Base-by-base conservation (phyloP, 1,139 yeast species). In the Geotrichum restrictum region DNA sequence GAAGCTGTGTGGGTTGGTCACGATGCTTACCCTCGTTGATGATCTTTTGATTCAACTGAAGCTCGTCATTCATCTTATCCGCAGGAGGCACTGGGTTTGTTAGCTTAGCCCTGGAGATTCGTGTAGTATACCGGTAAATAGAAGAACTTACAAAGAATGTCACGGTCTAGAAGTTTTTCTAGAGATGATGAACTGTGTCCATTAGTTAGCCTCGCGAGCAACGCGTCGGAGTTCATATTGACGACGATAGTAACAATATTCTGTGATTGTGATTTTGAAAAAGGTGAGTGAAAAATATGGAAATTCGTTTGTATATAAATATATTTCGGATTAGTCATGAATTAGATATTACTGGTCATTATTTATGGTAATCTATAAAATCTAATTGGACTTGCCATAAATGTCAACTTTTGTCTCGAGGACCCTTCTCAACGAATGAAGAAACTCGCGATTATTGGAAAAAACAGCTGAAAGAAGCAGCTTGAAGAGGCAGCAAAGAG, bases 21-120 rank as follows among this genome's bases (percentile, higher is more conserved):
- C 8, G 5, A 5, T 24, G 42, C 67, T 21, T 54, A 64, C 68
- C 68, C 60, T 77, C 81, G 56, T 77, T 77, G 44, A 68, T 67
- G 3, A 75, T 65, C 58, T 76, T 76, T 58, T 76, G 69, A 40
- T 64, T 63, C 44, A 81, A 78, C 68, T 76, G 81, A 55, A 67
- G 76, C 63, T 79, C 82, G 57, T 77, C 76, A 69, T 48, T 38
- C 27, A 39, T 38, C 40, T 45, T 43, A n/a, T 45, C 49, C 34
- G 36, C 48, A 7, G 47, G 34, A 24, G 57, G 53, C 41, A 54
- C 57, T 49, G 32, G n/a, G 1, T 16, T 4, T 2, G 16, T n/a
- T n/a, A 34, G 37, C 2, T n/a, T 16, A 8, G 14, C 10, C n/a
- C 13, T 45, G 19, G 27, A 24, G 29, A 24, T n/a, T n/a, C n/a